Evolutionary conservation across 2,329 filamentous ascomycete genomes (phyloP), one percentile per base, ranked within the genome.

Genomic region (Fusarium buharicum): DNA sequence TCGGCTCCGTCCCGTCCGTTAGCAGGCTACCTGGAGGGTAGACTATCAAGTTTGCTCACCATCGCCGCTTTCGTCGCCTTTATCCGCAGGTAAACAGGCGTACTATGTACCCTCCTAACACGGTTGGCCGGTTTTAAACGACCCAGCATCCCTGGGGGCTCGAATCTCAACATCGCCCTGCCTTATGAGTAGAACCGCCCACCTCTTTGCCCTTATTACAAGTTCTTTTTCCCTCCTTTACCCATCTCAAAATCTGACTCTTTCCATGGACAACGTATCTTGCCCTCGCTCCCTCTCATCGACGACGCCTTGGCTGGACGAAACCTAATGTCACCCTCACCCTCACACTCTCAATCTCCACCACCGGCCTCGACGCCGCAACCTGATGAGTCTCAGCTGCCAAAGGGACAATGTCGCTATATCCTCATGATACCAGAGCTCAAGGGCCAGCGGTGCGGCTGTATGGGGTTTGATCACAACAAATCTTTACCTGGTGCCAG

Each of bases 351-450:
- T 55, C 58, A 34, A 43, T 70, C 67, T 44, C 55, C 66, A 33
- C 66, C 62, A 59, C 61, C 66, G 60, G 65, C 68, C 37, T 61
- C 57, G 55, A 66, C 68, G 61, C 66, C 60, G 55, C 59, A 62
- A 47, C 48, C 37, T 49, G 81, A 83, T 53, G 82, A 84, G 50
- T 61, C 77, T 33, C 77, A 77, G 45, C 77, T 87, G 18, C 85
- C 85, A 13, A 78, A 81, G 64, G 85, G 85, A 28, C 82, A 85
- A 65, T 87, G 85, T 64, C 82, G 84, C 57, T 87, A 84, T 66
- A 86, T 87, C 59, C 72, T 87, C 27, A 76, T 84, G 24, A 77
- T 82, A 51, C 82, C 84, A 6, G 83, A 84, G 66, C 77, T 85
- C 70, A 84, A 82, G 64, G 84, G 84, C 47, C 79, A 84, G 55